Evolutionary conservation across 805 yeast species (phyloP).

Genomic region (Lipomyces orientalis): DNA sequence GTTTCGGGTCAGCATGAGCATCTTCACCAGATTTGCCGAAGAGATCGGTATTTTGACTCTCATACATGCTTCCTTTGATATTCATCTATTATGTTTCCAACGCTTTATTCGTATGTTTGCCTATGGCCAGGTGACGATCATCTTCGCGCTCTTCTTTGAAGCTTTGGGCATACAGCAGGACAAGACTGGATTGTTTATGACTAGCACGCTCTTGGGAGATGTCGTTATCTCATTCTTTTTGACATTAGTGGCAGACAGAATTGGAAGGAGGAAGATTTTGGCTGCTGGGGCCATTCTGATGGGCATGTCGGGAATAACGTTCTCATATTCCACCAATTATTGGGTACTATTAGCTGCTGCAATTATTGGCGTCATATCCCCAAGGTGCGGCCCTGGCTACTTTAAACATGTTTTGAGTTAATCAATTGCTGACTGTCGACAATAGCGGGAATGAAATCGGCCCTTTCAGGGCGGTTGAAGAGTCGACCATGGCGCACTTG

Average conservation of each 20-base stretch:
- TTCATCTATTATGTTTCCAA: slow-evolving; percentile 40
- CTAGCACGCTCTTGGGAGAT: slow-evolving; percentile 59
- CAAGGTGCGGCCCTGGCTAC: slow-evolving; percentile 39
- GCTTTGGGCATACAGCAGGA: slow-evolving; percentile 51
- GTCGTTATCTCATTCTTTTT: slow-evolving; percentile 55
- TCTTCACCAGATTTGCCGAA: slow-evolving; percentile 2
- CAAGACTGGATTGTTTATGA: slow-evolving; percentile 57
- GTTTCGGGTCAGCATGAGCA: background rate
- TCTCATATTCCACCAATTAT: slow-evolving; percentile 47
- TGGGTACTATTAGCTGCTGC: slow-evolving; percentile 49
- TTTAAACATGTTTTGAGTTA: background rate
- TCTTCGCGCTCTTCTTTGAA: slow-evolving; percentile 54
- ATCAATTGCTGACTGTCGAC: background rate
- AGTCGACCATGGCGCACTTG: slow-evolving; percentile 57
- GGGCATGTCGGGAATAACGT: slow-evolving; percentile 53
- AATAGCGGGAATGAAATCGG: slow-evolving; percentile 63
- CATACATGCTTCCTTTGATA: slow-evolving; percentile 27
- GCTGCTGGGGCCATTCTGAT: slow-evolving; percentile 51
- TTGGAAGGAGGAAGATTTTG: slow-evolving; percentile 55
- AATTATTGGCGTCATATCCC: slow-evolving; percentile 59
- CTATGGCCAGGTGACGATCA: slow-evolving; percentile 48
- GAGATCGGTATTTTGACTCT: slow-evolving; percentile 31
- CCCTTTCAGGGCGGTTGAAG: slow-evolving; percentile 64
- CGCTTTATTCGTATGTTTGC: slow-evolving; percentile 47
- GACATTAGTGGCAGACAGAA: slow-evolving; percentile 53